phyloP scores from a whole-genome alignment of 495 filamentous ascomycete genomes.

The Penicillium canescens region DNA sequence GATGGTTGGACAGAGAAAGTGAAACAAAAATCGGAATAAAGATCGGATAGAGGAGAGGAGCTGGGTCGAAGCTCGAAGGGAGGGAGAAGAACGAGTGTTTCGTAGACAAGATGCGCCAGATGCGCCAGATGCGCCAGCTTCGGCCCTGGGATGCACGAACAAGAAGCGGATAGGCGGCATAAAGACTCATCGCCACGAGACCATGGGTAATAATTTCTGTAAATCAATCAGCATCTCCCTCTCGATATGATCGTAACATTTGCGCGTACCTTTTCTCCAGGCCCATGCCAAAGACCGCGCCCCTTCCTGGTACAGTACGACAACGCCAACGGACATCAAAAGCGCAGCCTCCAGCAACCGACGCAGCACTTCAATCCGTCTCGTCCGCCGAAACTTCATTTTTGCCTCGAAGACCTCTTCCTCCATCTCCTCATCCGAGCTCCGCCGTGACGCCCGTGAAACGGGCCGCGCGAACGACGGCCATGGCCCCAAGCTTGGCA shows the following conservation, averaged over 20 bases:
- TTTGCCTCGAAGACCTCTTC: slow-evolving; percentile 26
- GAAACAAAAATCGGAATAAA: slow-evolving; percentile 76
- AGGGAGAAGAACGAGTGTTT: slow-evolving; percentile 49
- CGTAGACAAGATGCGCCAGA: slow-evolving; percentile 22
- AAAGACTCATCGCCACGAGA: slow-evolving; percentile 41
- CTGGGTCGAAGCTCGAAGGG: slow-evolving; percentile 81
- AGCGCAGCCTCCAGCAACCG: slow-evolving; percentile 45
- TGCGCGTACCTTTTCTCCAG: slow-evolving; percentile 44
- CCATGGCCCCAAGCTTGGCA: slow-evolving; percentile 37
- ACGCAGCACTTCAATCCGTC: slow-evolving; percentile 45
- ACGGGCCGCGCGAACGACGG: slow-evolving; percentile 36
- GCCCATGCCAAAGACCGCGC: slow-evolving; percentile 36
- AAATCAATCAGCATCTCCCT: slow-evolving; percentile 5
- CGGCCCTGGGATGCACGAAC: slow-evolving; percentile 22
- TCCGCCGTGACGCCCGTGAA: slow-evolving; percentile 35
- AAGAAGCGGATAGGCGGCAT: slow-evolving; percentile 50
- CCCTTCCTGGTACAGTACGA: slow-evolving; percentile 35
- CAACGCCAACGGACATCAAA: slow-evolving; percentile 44
- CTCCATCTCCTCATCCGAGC: slow-evolving; percentile 40
- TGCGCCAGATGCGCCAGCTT: slow-evolving; percentile 24
- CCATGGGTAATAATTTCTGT: slow-evolving; percentile 51
- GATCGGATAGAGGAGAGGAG: slow-evolving; percentile 84
- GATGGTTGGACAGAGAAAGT: slow-evolving; percentile 65
- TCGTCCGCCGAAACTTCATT: slow-evolving; percentile 32
- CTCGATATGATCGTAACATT: not conserved